Conservation (phyloP, 202 grass and related monocot genomes). For the Dendrocalamus latiflorus region DNA sequence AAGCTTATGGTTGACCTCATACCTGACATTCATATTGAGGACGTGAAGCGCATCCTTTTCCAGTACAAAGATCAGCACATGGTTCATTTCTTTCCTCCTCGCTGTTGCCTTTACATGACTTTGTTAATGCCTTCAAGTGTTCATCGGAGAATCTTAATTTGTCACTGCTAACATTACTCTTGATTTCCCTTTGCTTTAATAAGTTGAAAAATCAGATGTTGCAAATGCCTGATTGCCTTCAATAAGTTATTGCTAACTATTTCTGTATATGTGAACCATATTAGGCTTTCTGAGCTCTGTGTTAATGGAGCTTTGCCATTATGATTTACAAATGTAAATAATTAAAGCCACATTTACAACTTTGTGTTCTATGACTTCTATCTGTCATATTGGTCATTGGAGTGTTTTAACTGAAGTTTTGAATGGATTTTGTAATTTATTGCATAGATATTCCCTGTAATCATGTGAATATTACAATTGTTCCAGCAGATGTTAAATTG, state of each 20-base stretch:
- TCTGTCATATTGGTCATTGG: neutral
- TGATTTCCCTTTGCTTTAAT: constrained; percentile 1
- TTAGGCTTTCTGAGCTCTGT: neutral
- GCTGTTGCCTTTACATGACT: neutral
- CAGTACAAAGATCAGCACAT: constrained; percentile 64
- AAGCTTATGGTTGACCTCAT: constrained; percentile 75
- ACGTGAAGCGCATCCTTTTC: constrained; percentile 63
- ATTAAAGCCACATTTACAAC: neutral
- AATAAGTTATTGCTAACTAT: too few species aligned
- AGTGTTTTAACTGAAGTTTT: constrained; percentile 2
- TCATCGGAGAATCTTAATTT: constrained; percentile 3
- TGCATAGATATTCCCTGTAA: neutral
- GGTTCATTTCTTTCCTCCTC: constrained; percentile 44
- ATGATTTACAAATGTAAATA: neutral
- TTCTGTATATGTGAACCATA: neutral
- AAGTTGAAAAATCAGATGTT: neutral
- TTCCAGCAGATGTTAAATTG: neutral
- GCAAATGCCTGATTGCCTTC: too few species aligned
- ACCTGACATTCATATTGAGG: constrained; percentile 80
- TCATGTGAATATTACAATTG: neutral
- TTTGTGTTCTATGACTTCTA: constrained; percentile 1
- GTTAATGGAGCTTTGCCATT: neutral
- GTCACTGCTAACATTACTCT: neutral
- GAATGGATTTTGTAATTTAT: neutral
- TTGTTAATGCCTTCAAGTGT: neutral